Base-by-base conservation (phyloP, 208 protist species). In the Tritrichomonas musculus region DNA sequence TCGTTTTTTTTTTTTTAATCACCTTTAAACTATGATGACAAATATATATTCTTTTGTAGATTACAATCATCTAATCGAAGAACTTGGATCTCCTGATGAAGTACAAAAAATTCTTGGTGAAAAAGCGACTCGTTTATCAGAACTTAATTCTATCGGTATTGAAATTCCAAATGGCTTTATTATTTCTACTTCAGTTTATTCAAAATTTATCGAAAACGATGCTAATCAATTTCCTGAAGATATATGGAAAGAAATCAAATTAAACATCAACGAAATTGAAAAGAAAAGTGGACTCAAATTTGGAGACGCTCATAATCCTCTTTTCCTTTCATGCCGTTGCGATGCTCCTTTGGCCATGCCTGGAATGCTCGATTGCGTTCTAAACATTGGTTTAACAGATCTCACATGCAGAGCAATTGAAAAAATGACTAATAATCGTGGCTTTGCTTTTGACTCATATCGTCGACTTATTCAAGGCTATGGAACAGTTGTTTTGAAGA, bases 311-410 rank as follows among this genome's bases (percentile, higher is more conserved):
- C 27, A 47, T 20, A 53, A 53, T n/a, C 77, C 77, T 30, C 47
- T 88, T 39, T 36, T 88, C 27, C 39, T 88, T 22, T 53, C 47
- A 1, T 20, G 44, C 25, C 33, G 47, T 44, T 44, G 47, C 30
- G 77, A 88, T 57, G 41, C 47, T 30, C 25, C 47, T 44, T 25
- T 20, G 33, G 17, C 44, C 9, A 33, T 88, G 9, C 44, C 77
- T 57, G 47, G 47, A 60, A 88, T 88, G 47, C 47, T 88, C 1
- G 41, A 57, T 49, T 33, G 20, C 5, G 47, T 88, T 0, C 17
- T 57, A 30, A 88, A 88, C 57, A 88, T 88, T 20, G 77, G 77
- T 55, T 39, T 88, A 33, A 88, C 53, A 20, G 77, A 88, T 50
- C 39, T 88, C 33, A 88, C 77, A 13, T 25, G 20, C 44, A 25